Percentiles rank a stretch among this genome's conserved stretches.
Evolutionary conservation across 2,329 filamentous ascomycete species (phyloP).

Genomic region (Didymella pinodella): DNA sequence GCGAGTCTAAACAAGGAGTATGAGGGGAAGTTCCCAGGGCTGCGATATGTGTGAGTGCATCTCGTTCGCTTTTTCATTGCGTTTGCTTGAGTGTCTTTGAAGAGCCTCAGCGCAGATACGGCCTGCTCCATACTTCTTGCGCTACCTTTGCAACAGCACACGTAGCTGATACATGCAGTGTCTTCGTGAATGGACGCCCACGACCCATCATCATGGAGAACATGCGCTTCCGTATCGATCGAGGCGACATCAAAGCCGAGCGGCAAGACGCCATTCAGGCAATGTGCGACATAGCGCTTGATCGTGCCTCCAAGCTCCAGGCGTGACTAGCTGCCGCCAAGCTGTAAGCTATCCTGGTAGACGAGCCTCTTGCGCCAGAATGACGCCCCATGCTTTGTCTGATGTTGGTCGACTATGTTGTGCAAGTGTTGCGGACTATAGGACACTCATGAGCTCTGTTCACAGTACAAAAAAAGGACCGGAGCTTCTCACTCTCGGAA

Average conservation of each 20-base stretch:
- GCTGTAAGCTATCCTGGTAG: not conserved
- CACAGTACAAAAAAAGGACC: not conserved
- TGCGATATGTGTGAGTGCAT: constrained; percentile 74
- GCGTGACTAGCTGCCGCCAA: constrained; percentile 8
- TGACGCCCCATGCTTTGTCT: not conserved
- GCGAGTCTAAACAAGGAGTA: constrained; percentile 76
- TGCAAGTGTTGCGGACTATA: not conserved
- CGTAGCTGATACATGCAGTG: constrained; percentile 53
- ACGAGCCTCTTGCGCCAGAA: not conserved
- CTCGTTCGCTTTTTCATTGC: not conserved
- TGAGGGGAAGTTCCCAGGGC: constrained; percentile 78
- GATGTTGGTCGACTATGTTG: not conserved
- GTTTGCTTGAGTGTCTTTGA: not conserved
- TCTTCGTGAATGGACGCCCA: constrained; percentile 86
- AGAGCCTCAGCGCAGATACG: not conserved
- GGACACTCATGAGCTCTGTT: not conserved
- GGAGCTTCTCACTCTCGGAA: not conserved
- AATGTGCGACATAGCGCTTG: constrained; percentile 89
- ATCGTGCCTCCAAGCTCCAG: constrained; percentile 71
- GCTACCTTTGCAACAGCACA: not conserved
- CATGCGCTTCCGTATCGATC: constrained; percentile 76
- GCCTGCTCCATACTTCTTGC: not conserved
- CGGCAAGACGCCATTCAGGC: constrained; percentile 79
- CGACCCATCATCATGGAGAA: constrained; percentile 80
- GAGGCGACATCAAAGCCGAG: constrained; percentile 72